Percentiles rank a stretch among this genome's conserved stretches.
Conservation (phyloP, 495 filamentous ascomycete species). For the Penicillium roqueforti region DNA sequence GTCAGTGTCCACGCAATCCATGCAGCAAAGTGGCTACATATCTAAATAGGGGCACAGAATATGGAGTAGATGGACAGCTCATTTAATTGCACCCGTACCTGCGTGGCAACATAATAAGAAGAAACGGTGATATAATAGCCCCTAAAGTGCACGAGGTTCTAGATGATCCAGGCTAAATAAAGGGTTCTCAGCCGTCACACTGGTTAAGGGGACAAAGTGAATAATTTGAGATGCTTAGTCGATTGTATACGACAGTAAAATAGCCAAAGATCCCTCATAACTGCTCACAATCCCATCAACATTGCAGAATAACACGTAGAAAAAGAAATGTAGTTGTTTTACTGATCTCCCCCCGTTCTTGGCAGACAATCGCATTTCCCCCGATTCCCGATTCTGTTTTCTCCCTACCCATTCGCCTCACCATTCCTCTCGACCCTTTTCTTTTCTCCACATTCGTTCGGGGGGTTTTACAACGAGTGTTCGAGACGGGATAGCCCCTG, state of each 20-base stretch:
- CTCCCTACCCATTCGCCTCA: conserved; percentile 13
- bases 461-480: conserved; percentile 20
- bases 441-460: conserved; percentile 29
- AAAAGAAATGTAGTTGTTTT: conserved; percentile 3
- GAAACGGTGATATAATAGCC: not conserved
- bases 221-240: not conserved
- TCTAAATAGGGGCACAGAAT: not conserved
- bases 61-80: no score
- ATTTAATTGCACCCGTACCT: no score
- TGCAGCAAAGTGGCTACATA: not conserved
- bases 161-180: conserved; percentile 8
- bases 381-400: conserved; percentile 28
- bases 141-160: not conserved
- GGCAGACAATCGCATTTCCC: conserved; percentile 13
- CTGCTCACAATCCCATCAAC: not conserved
- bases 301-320: not conserved
- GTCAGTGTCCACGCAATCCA: not conserved
- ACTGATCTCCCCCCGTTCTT: conserved; percentile 8
- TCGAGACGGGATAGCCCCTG: conserved; percentile 6
- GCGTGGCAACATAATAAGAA: no score
- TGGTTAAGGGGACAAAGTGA: not conserved
- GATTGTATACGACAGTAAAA: not conserved
- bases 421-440: conserved; percentile 7
- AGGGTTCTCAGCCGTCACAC: not conserved
- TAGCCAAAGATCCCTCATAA: not conserved